Evolutionary conservation across 495 filamentous ascomycete genomes (phyloP).

Genomic region (Cairneyella variabilis): DNA sequence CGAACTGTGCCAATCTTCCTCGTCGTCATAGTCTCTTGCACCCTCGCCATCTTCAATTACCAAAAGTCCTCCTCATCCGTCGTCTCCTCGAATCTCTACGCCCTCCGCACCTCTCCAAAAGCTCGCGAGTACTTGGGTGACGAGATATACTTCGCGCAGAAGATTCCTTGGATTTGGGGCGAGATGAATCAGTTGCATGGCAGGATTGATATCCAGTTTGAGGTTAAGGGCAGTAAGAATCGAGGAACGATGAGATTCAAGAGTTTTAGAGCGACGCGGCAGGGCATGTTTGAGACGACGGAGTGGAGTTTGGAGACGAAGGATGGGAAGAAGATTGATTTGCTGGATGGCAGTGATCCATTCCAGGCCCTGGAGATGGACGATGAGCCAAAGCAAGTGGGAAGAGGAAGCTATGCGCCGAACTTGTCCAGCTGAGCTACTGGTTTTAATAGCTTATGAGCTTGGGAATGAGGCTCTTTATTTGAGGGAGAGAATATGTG

Average conservation of each 20-base stretch:
- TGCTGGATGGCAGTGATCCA: conserved; percentile 63
- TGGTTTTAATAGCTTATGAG: too few species aligned
- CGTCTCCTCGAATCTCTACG: conserved; percentile 82
- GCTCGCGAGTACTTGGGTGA: conserved; percentile 80
- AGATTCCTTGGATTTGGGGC: conserved; percentile 90
- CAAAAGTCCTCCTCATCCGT: conserved; percentile 83
- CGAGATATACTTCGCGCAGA: conserved; percentile 84
- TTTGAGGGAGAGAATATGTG: neutral
- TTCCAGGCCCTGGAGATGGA: conserved; percentile 44
- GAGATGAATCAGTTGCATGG: conserved; percentile 94
- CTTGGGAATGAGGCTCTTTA: too few species aligned
- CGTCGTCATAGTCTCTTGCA: conserved; percentile 56
- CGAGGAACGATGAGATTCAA: conserved; percentile 76
- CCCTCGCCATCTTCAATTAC: conserved; percentile 95
- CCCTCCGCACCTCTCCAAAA: conserved; percentile 71
- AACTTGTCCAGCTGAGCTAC: conserved; percentile 20
- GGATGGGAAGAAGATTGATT: conserved; percentile 57
- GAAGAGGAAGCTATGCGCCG: conserved; percentile 27
- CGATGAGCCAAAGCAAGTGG: conserved; percentile 31
- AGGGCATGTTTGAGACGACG: conserved; percentile 69
- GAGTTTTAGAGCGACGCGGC: conserved; percentile 66
- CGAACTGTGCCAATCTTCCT: conserved; percentile 53
- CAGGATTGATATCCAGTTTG: conserved; percentile 79
- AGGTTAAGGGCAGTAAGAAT: conserved; percentile 76
- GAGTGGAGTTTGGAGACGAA: conserved; percentile 72